Conservation (phyloP, 1,284 basidiomycete genomes). For the Sanguinoderma infundibulare region DNA sequence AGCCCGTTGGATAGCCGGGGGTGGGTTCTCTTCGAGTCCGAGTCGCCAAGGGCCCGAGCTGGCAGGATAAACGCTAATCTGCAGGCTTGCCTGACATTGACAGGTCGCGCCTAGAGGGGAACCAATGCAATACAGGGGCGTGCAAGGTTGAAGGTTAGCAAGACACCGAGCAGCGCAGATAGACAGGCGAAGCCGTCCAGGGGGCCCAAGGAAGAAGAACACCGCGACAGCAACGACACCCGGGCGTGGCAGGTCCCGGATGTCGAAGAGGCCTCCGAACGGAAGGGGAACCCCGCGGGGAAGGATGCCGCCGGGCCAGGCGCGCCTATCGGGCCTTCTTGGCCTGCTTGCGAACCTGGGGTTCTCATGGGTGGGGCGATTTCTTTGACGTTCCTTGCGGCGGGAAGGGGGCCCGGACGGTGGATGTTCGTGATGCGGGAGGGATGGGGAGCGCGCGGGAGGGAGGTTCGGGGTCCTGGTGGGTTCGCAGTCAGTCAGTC, state of each 20-base stretch:
- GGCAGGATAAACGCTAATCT: neutral
- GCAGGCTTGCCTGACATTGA: neutral
- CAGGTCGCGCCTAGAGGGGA: neutral
- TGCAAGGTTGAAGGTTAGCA: neutral
- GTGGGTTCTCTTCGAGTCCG: too few species aligned
- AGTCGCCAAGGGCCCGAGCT: neutral
- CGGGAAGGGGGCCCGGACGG: slow-evolving; percentile 4
- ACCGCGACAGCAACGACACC: neutral
- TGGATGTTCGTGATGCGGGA: neutral
- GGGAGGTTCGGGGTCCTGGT: neutral
- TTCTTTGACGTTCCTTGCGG: too few species aligned
- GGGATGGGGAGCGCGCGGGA: neutral
- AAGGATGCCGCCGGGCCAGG: slow-evolving; percentile 23
- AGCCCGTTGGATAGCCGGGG: too few species aligned
- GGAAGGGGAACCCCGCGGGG: slow-evolving; percentile 7
- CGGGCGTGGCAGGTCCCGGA: neutral
- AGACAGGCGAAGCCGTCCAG: neutral
- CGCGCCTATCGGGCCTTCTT: slow-evolving; percentile 4
- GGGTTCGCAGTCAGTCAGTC: neutral
- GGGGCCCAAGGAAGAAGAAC: too few species aligned
- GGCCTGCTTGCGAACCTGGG: too few species aligned
- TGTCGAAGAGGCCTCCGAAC: slow-evolving; percentile 1
- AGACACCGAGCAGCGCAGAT: neutral
- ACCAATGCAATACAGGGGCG: neutral
- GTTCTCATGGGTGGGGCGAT: slow-evolving; percentile 3